phyloP scores from a whole-genome alignment of 148 eudicot genomes.

The Cornus suecica region DNA sequence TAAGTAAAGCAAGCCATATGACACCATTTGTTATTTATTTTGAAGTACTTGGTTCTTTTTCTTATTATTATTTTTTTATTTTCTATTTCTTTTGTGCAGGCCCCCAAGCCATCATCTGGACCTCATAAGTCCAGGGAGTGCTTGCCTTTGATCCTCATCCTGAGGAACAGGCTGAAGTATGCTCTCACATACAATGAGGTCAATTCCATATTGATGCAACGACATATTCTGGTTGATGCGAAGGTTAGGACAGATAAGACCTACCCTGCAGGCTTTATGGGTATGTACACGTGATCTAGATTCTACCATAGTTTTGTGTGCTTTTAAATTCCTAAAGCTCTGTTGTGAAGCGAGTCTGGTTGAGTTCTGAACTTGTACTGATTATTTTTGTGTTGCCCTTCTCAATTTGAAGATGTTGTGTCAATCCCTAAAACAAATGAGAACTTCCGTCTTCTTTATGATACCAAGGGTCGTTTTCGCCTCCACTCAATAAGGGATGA shows the following conservation, averaged over 20 bases:
- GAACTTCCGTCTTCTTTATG: constrained; percentile 61
- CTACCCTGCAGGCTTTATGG: constrained; percentile 60
- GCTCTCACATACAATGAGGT: constrained; percentile 54
- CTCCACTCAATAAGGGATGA: constrained; percentile 59
- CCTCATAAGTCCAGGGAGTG: constrained; percentile 64
- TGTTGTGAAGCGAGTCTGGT: background rate
- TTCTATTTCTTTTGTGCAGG: constrained; percentile 21
- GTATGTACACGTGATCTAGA: constrained; percentile 17
- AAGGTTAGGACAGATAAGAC: constrained; percentile 50
- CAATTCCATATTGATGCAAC: constrained; percentile 50
- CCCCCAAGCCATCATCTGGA: constrained; percentile 64
- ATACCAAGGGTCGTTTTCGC: constrained; percentile 62
- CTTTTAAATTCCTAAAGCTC: background rate
- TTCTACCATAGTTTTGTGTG: background rate
- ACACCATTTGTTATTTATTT: background rate
- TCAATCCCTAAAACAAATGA: constrained; percentile 62
- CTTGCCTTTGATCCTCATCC: constrained; percentile 50
- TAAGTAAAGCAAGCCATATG: constrained; percentile 12
- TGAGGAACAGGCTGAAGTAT: constrained; percentile 58
- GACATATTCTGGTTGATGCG: constrained; percentile 51
- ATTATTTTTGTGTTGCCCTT: background rate
- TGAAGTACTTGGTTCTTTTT: background rate
- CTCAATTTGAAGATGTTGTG: constrained; percentile 41
- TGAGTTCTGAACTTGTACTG: background rate
- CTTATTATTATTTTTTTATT: background rate